Conservation (phyloP, 192 early-diverging fungal species). For the Rhizoclosmatium globosum region DNA sequence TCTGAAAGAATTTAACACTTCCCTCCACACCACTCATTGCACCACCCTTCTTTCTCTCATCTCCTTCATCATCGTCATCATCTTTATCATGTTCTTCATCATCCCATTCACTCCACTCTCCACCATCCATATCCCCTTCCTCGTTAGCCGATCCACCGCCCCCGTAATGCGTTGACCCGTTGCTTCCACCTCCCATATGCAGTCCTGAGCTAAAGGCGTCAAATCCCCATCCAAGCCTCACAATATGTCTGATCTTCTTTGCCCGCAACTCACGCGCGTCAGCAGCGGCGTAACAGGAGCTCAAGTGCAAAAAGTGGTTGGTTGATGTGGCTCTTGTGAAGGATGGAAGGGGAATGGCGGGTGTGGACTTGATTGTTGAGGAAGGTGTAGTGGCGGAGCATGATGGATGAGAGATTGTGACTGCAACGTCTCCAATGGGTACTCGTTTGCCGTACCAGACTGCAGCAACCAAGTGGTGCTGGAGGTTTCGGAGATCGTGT, state of each 20-base stretch:
- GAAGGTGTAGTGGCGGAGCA: background rate
- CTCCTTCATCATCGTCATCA: background rate
- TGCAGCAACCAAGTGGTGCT: slow-evolving; percentile 40
- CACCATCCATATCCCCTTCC: background rate
- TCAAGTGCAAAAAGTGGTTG: slow-evolving; percentile 46
- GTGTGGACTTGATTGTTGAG: background rate
- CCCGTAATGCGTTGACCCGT: background rate
- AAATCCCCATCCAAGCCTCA: slow-evolving; percentile 57
- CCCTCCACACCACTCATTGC: slow-evolving; percentile 5
- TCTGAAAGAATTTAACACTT: slow-evolving; percentile 20
- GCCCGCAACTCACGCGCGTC: slow-evolving; percentile 19
- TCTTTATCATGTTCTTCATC: background rate
- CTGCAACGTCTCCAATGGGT: slow-evolving; percentile 44
- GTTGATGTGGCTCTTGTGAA: background rate
- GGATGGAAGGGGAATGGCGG: background rate
- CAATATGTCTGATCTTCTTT: slow-evolving; percentile 47
- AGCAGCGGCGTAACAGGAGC: slow-evolving; percentile 47
- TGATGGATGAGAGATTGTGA: slow-evolving; percentile 36
- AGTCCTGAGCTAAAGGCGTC: background rate
- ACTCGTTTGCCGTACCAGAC: slow-evolving; percentile 47
- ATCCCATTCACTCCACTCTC: slow-evolving; percentile 24
- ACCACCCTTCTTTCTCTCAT: background rate
- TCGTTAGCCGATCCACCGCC: background rate
- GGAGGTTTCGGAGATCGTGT: slow-evolving; percentile 35
- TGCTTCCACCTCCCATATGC: background rate